Conservation (phyloP, 2,329 filamentous ascomycete genomes). For the Aspergillus japonicus region DNA sequence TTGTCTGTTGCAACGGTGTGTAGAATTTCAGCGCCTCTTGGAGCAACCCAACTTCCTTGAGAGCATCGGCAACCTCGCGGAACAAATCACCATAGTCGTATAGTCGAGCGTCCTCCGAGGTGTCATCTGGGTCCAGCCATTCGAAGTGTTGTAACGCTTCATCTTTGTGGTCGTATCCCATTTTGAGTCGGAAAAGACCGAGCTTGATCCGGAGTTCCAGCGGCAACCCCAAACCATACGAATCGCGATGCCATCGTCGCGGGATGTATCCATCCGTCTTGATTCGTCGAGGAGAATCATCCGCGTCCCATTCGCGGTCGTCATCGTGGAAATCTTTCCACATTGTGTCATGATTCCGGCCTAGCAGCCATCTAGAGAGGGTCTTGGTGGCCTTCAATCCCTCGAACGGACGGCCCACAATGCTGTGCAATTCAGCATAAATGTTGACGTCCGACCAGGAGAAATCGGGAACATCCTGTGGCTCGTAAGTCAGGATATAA, state of each 20-base stretch:
- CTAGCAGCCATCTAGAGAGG: slow-evolving; percentile 78
- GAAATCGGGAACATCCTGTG: slow-evolving; percentile 48
- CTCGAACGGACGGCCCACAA: slow-evolving; percentile 60
- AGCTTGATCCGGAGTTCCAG: slow-evolving; percentile 81
- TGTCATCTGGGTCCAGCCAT: slow-evolving; percentile 66
- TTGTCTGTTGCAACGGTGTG: slow-evolving; percentile 49
- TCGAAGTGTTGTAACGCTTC: slow-evolving; percentile 74
- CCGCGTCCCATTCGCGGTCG: slow-evolving; percentile 84
- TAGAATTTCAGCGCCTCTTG: slow-evolving; percentile 61
- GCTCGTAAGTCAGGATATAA: slow-evolving; percentile 47
- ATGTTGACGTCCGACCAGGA: slow-evolving; percentile 83
- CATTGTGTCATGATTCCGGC: slow-evolving; percentile 67
- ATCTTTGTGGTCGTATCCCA: slow-evolving; percentile 58
- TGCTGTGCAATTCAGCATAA: slow-evolving; percentile 76
- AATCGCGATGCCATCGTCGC: slow-evolving; percentile 51
- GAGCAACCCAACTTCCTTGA: slow-evolving; percentile 53
- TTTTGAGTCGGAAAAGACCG: slow-evolving; percentile 74
- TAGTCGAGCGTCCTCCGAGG: slow-evolving; percentile 51
- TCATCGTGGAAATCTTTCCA: slow-evolving; percentile 74
- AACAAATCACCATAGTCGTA: slow-evolving; percentile 76
- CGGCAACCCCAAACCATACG: slow-evolving; percentile 73
- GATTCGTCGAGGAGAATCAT: slow-evolving; percentile 65
- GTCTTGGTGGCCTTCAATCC: slow-evolving; percentile 70
- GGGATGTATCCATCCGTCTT: slow-evolving; percentile 61
- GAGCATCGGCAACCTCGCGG: slow-evolving; percentile 64